A percentile compares a stretch with the other conserved stretches of the same genome.
Evolutionary conservation across 1,284 basidiomycete species (phyloP).

Genomic region (Tilletia setariae): DNA sequence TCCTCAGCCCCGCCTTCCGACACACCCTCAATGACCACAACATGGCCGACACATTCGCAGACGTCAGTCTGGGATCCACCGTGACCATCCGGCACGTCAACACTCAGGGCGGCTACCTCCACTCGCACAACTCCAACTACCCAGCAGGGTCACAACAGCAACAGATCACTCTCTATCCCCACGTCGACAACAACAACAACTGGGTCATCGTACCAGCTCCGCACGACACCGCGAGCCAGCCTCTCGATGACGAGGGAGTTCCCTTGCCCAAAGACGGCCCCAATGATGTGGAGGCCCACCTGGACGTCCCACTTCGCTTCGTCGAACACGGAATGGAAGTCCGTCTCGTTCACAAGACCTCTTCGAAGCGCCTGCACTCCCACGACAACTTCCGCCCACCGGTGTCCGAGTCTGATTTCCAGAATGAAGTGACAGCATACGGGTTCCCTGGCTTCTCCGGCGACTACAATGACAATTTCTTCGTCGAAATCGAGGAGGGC

Average conservation of each 20-base stretch:
- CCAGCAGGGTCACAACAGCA: constrained; percentile 74
- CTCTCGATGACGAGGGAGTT: constrained; percentile 42
- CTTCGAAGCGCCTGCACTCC: constrained; percentile 84
- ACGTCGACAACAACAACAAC: constrained; percentile 85
- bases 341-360: constrained; percentile 76
- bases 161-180: constrained; percentile 96
- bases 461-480: constrained; percentile 93
- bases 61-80: constrained; percentile 79
- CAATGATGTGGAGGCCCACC: constrained; percentile 24
- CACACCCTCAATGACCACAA: constrained; percentile 86
- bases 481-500: constrained; percentile 74
- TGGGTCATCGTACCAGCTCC: constrained; percentile 71
- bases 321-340: constrained; percentile 70
- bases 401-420: constrained; percentile 97
- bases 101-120: constrained; percentile 95
- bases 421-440: constrained; percentile 95
- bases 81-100: constrained; percentile 84
- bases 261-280: constrained; percentile 47
- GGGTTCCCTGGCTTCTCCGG: constrained; percentile 79
- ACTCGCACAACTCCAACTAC: constrained; percentile 87
- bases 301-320: constrained; percentile 62
- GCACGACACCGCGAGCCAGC: constrained; percentile 60
- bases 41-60: constrained; percentile 85
- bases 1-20: constrained; percentile 98
- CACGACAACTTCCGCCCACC: constrained; percentile 85